These are phyloP conservation scores for Nidularia pulvinata DNA, from an alignment of 768 basidiomycete genomes.

Conservation along the genomic window DNA sequence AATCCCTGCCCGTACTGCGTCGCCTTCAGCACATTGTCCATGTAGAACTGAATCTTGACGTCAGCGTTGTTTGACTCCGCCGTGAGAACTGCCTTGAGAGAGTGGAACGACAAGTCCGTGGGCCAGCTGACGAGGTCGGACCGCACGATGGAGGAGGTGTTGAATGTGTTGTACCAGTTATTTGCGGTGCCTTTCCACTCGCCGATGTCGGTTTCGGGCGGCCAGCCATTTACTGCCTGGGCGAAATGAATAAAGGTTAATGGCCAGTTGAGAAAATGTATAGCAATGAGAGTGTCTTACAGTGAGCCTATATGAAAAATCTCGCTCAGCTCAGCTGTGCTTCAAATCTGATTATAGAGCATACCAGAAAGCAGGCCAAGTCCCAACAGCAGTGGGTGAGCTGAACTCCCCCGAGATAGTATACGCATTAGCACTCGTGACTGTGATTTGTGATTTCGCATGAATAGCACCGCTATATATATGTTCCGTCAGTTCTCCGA, in stretches of 20 bases:
- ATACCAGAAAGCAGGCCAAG: constrained; percentile 46
- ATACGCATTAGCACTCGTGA: constrained; percentile 29
- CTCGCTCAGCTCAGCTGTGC: neutral
- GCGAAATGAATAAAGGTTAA: neutral
- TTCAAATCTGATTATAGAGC: neutral
- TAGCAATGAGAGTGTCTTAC: constrained; percentile 7
- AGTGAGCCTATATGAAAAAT: constrained; percentile 22
- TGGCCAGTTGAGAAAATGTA: neutral
- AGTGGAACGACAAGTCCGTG: constrained; percentile 38
- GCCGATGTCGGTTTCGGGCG: constrained; percentile 40
- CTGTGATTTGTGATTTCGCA: constrained; percentile 39
- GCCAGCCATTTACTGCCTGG: constrained; percentile 39
- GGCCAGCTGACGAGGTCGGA: constrained; percentile 40
- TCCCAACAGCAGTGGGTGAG: constrained; percentile 33
- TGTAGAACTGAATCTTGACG: constrained; percentile 37
- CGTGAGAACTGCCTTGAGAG: constrained; percentile 37
- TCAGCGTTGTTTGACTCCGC: constrained; percentile 32
- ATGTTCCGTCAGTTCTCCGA: neutral
- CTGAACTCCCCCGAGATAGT: constrained; percentile 42
- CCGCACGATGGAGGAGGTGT: constrained; percentile 37
- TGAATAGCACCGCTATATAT: constrained; percentile 32
- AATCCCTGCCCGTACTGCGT: constrained; percentile 40
- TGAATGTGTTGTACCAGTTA: constrained; percentile 46
- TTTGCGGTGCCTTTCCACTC: constrained; percentile 45
- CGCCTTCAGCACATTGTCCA: constrained; percentile 30